A percentile compares a stretch with the other conserved stretches of the same genome.
Conservation (phyloP, 306 rosid genomes). For the Purshia tridentata region DNA sequence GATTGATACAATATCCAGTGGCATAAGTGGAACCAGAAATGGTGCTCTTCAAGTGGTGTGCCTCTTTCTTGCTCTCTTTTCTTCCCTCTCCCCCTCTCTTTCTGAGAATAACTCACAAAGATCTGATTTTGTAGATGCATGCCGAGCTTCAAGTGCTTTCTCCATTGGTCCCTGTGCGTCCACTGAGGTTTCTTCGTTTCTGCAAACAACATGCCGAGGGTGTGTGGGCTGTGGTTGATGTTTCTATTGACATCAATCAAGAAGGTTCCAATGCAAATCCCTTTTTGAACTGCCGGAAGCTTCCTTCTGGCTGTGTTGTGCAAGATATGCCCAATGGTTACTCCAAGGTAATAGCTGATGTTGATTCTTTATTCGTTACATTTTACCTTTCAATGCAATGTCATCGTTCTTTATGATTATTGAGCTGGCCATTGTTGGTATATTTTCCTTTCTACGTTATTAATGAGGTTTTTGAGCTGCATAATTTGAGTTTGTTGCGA, state of each 20-base stretch:
- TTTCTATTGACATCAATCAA: slow-evolving; percentile 52
- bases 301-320: slow-evolving; percentile 86
- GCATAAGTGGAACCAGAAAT: slow-evolving; percentile 55
- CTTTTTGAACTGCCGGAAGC: slow-evolving; percentile 52
- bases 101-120: slow-evolving; percentile 18
- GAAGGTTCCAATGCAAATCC: slow-evolving; percentile 32
- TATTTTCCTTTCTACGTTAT: neutral
- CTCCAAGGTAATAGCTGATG: slow-evolving; percentile 56
- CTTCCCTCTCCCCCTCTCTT: neutral
- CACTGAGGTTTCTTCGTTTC: slow-evolving; percentile 61
- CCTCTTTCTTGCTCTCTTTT: slow-evolving; percentile 9
- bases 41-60: slow-evolving; percentile 75
- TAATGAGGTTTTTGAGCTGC: slow-evolving; percentile 30
- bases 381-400: slow-evolving; percentile 8
- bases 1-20: slow-evolving; percentile 49
- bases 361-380: neutral
- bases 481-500: slow-evolving; percentile 16
- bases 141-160: slow-evolving; percentile 85
- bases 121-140: slow-evolving; percentile 50
- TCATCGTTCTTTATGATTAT: neutral
- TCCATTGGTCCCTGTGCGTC: slow-evolving; percentile 75
- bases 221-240: slow-evolving; percentile 83
- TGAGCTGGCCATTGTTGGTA: neutral
- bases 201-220: slow-evolving; percentile 81
- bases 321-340: slow-evolving; percentile 70